Evolutionary conservation across 2,329 filamentous ascomycete species (phyloP), one percentile per base, ranked within the genome.

Genomic region (Aspergillus ustus): DNA sequence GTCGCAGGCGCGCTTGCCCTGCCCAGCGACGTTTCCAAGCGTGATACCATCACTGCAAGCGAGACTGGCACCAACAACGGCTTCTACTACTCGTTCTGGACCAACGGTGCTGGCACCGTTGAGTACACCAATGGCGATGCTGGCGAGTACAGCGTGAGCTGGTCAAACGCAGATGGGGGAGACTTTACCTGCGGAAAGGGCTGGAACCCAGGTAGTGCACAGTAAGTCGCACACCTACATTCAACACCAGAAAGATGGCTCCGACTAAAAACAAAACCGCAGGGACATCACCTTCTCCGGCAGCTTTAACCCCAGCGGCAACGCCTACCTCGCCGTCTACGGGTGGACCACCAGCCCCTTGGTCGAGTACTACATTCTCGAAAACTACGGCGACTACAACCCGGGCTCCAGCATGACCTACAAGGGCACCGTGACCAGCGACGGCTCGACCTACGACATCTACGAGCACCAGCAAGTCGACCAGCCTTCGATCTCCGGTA

Each of bases 151-250:
- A 78, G 70, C 46, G 76, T 82, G 0, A 69, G 67, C 22, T 86
- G 84, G 84, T 70, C 63, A 45, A 57, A 57, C 46, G 45, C 31
- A 5, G 75, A 77, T 48, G 73, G 72, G 44, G 84, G 83, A 28
- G 84, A 87, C 77, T 82, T 86, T 45, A 83, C 85, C 22, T 83
- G 78, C 61, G 85, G 85, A 29, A 87, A 87, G 74, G 85, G 85
- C 44, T 87, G 85, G 84, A 81, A 81, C 61, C 80, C 84, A 13
- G 85, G 84, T 40, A 80, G 73, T 60, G 72, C 75, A 25, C 77
- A 81, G 83, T 86, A 78, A 62, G 75, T 63, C 1, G 1, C 25
- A 25, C 25, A 25, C 4, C 6, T 28, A 5, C 37, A 4, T 28
- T 20, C 1, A 4, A 2, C 7, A 7, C 7, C 8, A 2, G 2